Percentiles rank a stretch among this genome's conserved stretches.
Conservation (phyloP, 192 early-diverging fungal genomes). For the Podila horticola region DNA sequence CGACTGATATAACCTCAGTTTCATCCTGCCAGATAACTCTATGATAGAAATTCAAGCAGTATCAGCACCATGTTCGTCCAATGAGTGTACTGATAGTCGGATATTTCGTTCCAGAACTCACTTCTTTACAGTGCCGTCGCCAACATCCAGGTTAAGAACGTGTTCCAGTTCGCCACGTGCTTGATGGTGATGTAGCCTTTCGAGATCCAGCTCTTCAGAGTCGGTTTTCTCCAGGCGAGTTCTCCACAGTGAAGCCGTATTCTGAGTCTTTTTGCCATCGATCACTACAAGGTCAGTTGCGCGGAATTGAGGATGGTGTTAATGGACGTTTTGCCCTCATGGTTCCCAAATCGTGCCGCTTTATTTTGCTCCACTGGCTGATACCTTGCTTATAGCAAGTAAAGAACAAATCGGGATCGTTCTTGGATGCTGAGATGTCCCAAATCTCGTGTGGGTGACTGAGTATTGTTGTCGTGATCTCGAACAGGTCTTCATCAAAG, state of each 20-base stretch:
- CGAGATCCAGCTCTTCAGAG: constrained; percentile 20
- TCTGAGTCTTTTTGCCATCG: constrained; percentile 30
- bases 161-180: constrained; percentile 37
- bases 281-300: constrained; percentile 3
- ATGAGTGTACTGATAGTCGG: background rate
- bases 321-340: no score
- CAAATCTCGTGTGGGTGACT: constrained; percentile 73
- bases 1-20: constrained; percentile 30
- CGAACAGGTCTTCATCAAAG: constrained; percentile 78
- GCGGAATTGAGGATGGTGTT: no score
- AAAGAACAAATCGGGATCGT: constrained; percentile 66
- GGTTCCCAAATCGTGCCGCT: background rate
- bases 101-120: background rate
- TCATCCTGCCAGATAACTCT: constrained; percentile 47
- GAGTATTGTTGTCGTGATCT: constrained; percentile 67
- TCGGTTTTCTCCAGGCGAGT: constrained; percentile 21
- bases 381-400: constrained; percentile 65
- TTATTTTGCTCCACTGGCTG: background rate
- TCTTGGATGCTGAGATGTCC: constrained; percentile 70
- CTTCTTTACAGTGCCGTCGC: constrained; percentile 44
- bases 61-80: background rate
- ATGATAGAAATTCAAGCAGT: background rate
- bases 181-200: constrained; percentile 36
- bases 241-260: constrained; percentile 49
- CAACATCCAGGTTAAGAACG: constrained; percentile 40